phyloP scores from a whole-genome alignment of 345 rosid genomes.

The Adansonia digitata region DNA sequence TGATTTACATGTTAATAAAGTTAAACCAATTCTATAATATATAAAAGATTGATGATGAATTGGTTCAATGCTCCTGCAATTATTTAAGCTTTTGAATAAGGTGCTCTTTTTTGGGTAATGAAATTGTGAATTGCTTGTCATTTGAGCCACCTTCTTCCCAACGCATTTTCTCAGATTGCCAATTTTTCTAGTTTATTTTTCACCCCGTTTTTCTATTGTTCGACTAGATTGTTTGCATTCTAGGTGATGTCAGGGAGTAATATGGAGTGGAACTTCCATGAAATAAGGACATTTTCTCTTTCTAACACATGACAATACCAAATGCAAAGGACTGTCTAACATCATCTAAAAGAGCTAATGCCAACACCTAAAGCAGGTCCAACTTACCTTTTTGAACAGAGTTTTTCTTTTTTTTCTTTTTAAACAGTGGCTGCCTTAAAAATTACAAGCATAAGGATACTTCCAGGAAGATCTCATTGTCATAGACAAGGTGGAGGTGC shows the following conservation, averaged over 20 bases:
- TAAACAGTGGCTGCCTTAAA: conserved; percentile 24
- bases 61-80: background rate
- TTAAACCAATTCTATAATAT: background rate
- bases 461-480: conserved; percentile 23
- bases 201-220: background rate
- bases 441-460: conserved; percentile 23
- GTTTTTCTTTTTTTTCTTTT: background rate
- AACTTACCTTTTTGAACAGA: background rate
- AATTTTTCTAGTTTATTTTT: background rate
- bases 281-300: background rate
- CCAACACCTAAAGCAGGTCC: background rate
- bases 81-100: background rate
- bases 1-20: background rate
- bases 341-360: background rate
- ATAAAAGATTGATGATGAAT: background rate
- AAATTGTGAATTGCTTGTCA: background rate
- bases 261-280: background rate
- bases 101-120: background rate
- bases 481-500: conserved; percentile 48
- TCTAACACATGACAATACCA: background rate
- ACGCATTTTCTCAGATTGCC: background rate
- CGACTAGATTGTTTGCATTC: background rate
- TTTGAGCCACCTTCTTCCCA: background rate
- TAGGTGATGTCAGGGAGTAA: background rate
- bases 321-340: background rate